phyloP scores from a whole-genome alignment of 2,329 filamentous ascomycete species.

The Aspergillus pseudoviridinutans region DNA sequence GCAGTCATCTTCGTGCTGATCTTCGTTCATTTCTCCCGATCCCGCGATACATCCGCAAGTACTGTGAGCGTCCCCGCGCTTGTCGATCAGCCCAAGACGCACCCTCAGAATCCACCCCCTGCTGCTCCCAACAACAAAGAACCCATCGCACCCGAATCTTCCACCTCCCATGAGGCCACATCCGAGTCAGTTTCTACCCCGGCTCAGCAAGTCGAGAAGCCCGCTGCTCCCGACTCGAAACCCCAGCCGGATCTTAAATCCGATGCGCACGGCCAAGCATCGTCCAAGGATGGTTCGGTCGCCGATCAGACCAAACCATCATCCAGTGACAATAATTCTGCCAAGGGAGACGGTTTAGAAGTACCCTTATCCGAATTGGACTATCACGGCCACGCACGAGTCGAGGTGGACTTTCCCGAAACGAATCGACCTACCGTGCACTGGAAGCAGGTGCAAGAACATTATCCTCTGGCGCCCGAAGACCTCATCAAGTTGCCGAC shows the following conservation, averaged over 20 bases:
- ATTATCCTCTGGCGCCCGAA: constrained; percentile 69
- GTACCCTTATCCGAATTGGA: constrained; percentile 1
- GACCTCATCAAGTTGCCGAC: constrained; percentile 73
- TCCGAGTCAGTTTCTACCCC: not conserved
- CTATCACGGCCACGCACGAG: constrained; percentile 30
- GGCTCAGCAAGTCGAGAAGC: not conserved
- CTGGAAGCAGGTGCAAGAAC: constrained; percentile 71
- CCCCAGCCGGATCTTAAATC: not conserved
- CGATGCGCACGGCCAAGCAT: not conserved
- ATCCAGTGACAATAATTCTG: not conserved
- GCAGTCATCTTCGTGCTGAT: constrained; percentile 41
- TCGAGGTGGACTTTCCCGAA: constrained; percentile 27
- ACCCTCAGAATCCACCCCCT: constrained; percentile 12
- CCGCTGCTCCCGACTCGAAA: not conserved
- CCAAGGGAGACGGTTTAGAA: constrained; percentile 3
- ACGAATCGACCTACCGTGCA: constrained; percentile 46
- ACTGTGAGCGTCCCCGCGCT: constrained; percentile 11
- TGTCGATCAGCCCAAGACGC: constrained; percentile 10
- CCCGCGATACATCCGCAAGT: constrained; percentile 31
- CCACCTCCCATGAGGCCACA: not conserved
- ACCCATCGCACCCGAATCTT: not conserved
- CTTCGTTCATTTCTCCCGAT: constrained; percentile 50
- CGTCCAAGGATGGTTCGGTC: not conserved
- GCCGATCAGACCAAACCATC: not conserved
- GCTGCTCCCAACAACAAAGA: constrained; percentile 1